These are phyloP conservation scores for Exobasidium rhododendri DNA, from an alignment of 1,284 basidiomycete species.

Conservation along the genomic window DNA sequence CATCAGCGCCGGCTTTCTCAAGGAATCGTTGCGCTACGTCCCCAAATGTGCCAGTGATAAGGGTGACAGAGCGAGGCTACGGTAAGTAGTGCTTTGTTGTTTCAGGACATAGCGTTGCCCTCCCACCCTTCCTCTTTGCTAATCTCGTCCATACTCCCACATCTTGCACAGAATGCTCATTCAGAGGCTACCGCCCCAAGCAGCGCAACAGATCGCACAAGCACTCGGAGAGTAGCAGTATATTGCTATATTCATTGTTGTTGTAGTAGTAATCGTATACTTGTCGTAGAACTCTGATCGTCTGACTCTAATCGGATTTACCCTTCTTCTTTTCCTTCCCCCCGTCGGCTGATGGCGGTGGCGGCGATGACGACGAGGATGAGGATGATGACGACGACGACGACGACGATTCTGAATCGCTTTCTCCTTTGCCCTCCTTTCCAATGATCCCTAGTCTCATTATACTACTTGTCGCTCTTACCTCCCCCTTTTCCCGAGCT, in stretches of 20 bases:
- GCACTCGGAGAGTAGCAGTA: not conserved
- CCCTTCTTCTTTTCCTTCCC: not conserved
- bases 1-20: constrained; percentile 35
- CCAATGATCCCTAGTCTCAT: constrained; percentile 38
- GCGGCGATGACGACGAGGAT: not conserved
- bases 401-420: not conserved
- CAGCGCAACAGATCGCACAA: not conserved
- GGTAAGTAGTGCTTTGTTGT: constrained; percentile 5
- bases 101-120: constrained; percentile 1
- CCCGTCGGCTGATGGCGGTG: not conserved
- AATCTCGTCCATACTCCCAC: not conserved
- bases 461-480: constrained; percentile 37
- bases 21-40: constrained; percentile 40
- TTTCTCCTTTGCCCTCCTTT: constrained; percentile 8
- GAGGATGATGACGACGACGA: constrained; percentile 1
- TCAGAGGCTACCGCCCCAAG: not conserved
- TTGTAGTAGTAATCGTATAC: too few relatives aligned
- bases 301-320: not conserved
- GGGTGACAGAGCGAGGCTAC: constrained; percentile 22
- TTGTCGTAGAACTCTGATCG: too few relatives aligned
- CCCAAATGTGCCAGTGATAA: constrained; percentile 35
- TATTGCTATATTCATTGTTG: not conserved
- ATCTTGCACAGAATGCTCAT: constrained; percentile 8
- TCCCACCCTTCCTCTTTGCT: constrained; percentile 2
- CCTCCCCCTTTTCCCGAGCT: constrained; percentile 39